Evolutionary conservation across 306 rosid genomes (phyloP).

Genomic region (Corylus avellana): DNA sequence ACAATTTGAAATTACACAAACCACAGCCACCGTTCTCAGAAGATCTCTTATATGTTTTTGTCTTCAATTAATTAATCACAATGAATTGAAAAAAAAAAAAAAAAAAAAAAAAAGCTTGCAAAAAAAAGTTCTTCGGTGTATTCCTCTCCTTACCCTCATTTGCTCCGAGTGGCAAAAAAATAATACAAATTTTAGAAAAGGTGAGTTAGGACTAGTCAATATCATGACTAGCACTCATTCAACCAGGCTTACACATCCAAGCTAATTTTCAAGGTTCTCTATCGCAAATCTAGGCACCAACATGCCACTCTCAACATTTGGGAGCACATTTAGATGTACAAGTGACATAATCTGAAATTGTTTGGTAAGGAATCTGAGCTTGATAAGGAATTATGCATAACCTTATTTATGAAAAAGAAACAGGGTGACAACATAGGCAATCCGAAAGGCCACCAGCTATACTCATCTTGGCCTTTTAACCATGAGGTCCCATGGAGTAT

Average conservation of each 20-base stretch:
- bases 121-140: neutral
- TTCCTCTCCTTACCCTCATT: neutral
- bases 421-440: constrained; percentile 12
- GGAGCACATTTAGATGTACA: constrained; percentile 17
- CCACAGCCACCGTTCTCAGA: neutral
- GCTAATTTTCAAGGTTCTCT: neutral
- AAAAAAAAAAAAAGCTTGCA: too few relatives aligned
- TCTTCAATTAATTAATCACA: too few relatives aligned
- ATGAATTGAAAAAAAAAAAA: too few relatives aligned
- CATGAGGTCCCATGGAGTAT: constrained; percentile 17
- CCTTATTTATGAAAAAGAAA: neutral
- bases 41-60: neutral
- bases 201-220: neutral
- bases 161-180: neutral
- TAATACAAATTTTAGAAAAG: neutral
- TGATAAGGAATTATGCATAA: neutral
- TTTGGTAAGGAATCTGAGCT: neutral
- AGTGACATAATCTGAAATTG: neutral
- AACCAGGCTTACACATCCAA: constrained; percentile 2
- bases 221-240: constrained; percentile 11
- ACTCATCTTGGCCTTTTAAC: constrained; percentile 18
- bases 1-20: neutral
- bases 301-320: constrained; percentile 4
- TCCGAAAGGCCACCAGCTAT: constrained; percentile 18
- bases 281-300: neutral